Evolutionary conservation across 2,329 filamentous ascomycete genomes (phyloP), one percentile per base, ranked within the genome.

Genomic region (Gnomoniopsis sp.): DNA sequence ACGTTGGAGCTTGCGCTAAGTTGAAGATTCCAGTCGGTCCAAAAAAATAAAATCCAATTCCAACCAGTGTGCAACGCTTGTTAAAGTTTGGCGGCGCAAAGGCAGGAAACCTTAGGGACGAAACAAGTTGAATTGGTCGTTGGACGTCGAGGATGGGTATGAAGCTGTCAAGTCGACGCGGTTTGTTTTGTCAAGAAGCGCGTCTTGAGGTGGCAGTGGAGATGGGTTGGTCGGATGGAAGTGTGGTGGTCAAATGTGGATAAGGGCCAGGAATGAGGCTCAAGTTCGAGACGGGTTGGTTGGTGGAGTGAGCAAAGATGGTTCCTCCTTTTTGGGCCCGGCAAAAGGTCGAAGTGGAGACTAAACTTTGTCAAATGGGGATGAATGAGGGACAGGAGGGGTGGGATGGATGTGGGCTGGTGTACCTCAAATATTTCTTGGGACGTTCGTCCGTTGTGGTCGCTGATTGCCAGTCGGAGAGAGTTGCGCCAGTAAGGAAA

Each of bases 381-480:
- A 62, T 62, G 60, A 58, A 62, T 58, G 60, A 62, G 60, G 60
- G 60, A 62, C 57, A 58, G 57, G 56, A 58, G 56, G 56, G 56
- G 60, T 62, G 57, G 57, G 60, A 59, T 59, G 53, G 60, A 59
- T 62, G 60, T 62, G 60, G 60, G 60, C 55, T 62, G 60, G 58
- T 59, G 60, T 62, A 62, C 60, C 60, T 62, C 57, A 62, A 62
- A 62, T 62, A 62, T 62, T 43, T 62, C 60, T 59, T 58, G 56
- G 58, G 52, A 53, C 49, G 50, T 53, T 58, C 60, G 58, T 62
- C 58, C 44, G 47, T 53, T 62, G 21, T 23, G 44, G 44, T 47
- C 19, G 44, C 44, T 47, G 41, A 56, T 62, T 59, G 50, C 41
- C 43, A 36, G 55, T 55, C 49, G 59, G 53, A 23, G n/a, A 10